Evolutionary conservation across 352 stramenopile genomes (phyloP).

Genomic region (Pythium dissimile): DNA sequence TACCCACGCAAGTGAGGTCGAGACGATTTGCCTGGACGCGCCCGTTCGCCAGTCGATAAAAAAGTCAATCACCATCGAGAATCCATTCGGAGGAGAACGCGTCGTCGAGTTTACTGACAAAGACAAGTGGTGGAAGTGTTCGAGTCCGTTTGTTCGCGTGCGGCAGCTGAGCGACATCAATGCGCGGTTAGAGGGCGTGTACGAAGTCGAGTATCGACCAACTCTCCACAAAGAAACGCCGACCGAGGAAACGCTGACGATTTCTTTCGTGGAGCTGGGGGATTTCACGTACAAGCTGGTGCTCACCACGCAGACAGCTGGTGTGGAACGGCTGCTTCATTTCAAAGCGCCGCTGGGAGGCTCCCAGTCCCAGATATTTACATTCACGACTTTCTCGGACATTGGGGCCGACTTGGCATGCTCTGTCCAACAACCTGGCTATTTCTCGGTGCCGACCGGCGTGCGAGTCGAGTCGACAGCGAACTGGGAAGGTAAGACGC

Average conservation of each 20-base stretch:
- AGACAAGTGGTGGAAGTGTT: conserved; percentile 78
- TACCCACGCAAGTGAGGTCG: conserved; percentile 55
- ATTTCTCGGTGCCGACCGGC: conserved; percentile 60
- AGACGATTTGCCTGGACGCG: conserved; percentile 78
- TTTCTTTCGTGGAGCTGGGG: conserved; percentile 82
- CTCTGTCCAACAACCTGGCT: conserved; percentile 47
- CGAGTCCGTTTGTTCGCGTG: conserved; percentile 68
- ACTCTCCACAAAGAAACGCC: conserved; percentile 45
- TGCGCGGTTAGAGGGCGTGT: conserved; percentile 72
- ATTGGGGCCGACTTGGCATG: conserved; percentile 49
- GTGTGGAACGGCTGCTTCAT: conserved; percentile 62
- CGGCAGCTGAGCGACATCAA: conserved; percentile 65
- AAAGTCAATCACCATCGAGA: conserved; percentile 88
- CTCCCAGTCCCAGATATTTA: conserved; percentile 74
- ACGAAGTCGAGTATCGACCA: conserved; percentile 89
- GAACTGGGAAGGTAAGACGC: conserved; percentile 73
- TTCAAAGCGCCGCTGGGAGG: conserved; percentile 83
- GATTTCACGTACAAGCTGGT: conserved; percentile 87
- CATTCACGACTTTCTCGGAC: conserved; percentile 59
- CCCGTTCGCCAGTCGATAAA: conserved; percentile 80
- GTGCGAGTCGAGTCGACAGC: conserved; percentile 46
- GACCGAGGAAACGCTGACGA: conserved; percentile 56
- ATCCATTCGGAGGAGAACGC: conserved; percentile 64
- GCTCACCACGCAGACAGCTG: conserved; percentile 66
- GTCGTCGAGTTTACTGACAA: conserved; percentile 58